These are phyloP conservation scores for Apiotrichum laibachii DNA, from an alignment of 1,284 basidiomycete species.

Conservation along the genomic window DNA sequence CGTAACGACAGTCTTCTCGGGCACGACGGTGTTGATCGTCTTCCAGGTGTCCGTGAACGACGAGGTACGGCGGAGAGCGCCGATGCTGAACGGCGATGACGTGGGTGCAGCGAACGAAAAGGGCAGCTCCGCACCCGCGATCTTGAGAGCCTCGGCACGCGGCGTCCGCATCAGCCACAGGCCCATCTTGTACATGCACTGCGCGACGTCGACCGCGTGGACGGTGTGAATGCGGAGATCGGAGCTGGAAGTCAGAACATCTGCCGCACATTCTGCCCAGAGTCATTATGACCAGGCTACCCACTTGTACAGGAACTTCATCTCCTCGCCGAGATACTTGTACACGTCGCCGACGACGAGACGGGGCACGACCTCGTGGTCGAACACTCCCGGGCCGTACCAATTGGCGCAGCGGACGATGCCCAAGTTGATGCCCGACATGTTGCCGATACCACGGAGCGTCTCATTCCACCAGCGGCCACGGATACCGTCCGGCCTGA, in stretches of 20 bases:
- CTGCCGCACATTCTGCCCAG: too few species aligned
- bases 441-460: slow-evolving; percentile 68
- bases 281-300: not conserved
- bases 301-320: slow-evolving; percentile 72
- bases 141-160: slow-evolving; percentile 20
- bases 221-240: slow-evolving; percentile 76
- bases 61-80: slow-evolving; percentile 12
- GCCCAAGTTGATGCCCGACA: slow-evolving; percentile 70
- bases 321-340: slow-evolving; percentile 75
- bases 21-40: slow-evolving; percentile 51
- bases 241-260: slow-evolving; percentile 49
- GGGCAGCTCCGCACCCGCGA: slow-evolving; percentile 66
- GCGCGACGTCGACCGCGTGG: slow-evolving; percentile 73
- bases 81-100: slow-evolving; percentile 16
- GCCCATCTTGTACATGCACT: slow-evolving; percentile 65
- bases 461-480: slow-evolving; percentile 91
- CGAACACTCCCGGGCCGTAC: slow-evolving; percentile 42
- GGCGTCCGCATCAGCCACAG: slow-evolving; percentile 36
- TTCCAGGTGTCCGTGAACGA: slow-evolving; percentile 39
- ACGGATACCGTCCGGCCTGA: slow-evolving; percentile 67
- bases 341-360: slow-evolving; percentile 76
- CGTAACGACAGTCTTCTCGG: slow-evolving; percentile 58
- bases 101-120: slow-evolving; percentile 50
- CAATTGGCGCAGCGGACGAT: slow-evolving; percentile 56
- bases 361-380: slow-evolving; percentile 60